These are phyloP conservation scores for Sporothrix pallida DNA, from an alignment of 2,329 filamentous ascomycete genomes.

Conservation along the genomic window DNA sequence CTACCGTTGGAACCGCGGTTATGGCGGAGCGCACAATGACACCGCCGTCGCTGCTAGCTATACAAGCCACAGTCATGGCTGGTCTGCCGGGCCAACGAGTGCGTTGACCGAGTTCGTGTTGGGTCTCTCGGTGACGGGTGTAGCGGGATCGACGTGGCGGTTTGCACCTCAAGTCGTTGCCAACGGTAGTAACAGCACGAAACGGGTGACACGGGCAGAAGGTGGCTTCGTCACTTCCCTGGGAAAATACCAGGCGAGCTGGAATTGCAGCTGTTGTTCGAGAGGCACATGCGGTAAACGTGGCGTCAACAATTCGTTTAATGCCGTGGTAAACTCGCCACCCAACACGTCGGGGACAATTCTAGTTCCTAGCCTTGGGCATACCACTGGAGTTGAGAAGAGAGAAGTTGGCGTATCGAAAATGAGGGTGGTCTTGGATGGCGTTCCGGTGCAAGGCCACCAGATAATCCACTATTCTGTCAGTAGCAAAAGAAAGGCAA, in stretches of 20 bases:
- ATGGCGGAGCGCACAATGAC: constrained; percentile 54
- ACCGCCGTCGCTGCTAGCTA: constrained; percentile 41
- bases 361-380: neutral
- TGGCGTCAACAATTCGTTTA: neutral
- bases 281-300: neutral
- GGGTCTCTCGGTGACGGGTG: constrained; percentile 47
- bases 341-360: neutral
- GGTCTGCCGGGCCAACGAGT: constrained; percentile 56
- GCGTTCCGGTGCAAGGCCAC: neutral
- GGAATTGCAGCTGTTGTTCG: neutral
- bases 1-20: constrained; percentile 60
- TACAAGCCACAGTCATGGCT: constrained; percentile 57
- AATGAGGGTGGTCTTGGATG: neutral
- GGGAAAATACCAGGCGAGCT: constrained; percentile 28
- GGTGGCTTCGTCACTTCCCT: constrained; percentile 35
- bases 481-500: neutral
- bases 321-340: neutral
- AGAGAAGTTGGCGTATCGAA: neutral
- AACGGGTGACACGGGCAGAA: constrained; percentile 27
- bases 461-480: neutral
- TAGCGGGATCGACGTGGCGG: constrained; percentile 34
- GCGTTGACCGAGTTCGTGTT: constrained; percentile 53
- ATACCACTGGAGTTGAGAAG: no score
- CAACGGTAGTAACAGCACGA: neutral
- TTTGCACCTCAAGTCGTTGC: constrained; percentile 36